Base-by-base conservation (phyloP, 2,329 filamentous ascomycete species). In the Trichoderma harzianum region DNA sequence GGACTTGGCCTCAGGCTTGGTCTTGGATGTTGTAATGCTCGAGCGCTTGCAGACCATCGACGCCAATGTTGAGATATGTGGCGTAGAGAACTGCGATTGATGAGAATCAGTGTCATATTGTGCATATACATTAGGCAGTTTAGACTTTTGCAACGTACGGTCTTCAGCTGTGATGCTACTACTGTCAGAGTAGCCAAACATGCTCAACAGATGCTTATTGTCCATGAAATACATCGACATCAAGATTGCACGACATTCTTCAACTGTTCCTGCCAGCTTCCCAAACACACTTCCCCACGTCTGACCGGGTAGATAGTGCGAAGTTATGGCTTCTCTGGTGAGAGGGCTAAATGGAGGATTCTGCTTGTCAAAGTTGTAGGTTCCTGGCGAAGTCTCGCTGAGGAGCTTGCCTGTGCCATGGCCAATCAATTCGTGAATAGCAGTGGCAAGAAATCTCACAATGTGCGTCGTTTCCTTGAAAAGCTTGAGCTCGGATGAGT, bases 401-500 rank as follows among this genome's bases (percentile, higher is more conserved):
- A 92, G 82, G 24, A 92, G 83, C 76, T 88, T 89, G 14, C 89
- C 89, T 53, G 89, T 91, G 14, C 90, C 89, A 74, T 91, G 90
- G 12, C 89, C 90, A 3, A 47, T 11, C 43, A 47, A 21, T 47
- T 47, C 43, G 8, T 47, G 43, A n/a, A 47, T 47, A 7, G 43
- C 43, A n/a, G 43, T 47, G 43, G 43, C 16, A 4, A 47, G 3
- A 47, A 11, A 47, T n/a, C 43, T 47, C 18, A 47, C 43, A n/a
- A 47, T 47, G 43, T 47, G 43, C 43, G 43, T 47, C 3, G 43
- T 47, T 10, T 47, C 7, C n/a, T 0, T 47, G 18, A 47, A 47
- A 47, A 47, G 21, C 8, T 47, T 21, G 43, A 47, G 18, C 18
- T 47, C 43, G n/a, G 43, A 47, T 10, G 43, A 21, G 18, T 6